These are phyloP conservation scores for Zymoseptoria brevis DNA, from an alignment of 2,329 filamentous ascomycete genomes.

Conservation along the genomic window DNA sequence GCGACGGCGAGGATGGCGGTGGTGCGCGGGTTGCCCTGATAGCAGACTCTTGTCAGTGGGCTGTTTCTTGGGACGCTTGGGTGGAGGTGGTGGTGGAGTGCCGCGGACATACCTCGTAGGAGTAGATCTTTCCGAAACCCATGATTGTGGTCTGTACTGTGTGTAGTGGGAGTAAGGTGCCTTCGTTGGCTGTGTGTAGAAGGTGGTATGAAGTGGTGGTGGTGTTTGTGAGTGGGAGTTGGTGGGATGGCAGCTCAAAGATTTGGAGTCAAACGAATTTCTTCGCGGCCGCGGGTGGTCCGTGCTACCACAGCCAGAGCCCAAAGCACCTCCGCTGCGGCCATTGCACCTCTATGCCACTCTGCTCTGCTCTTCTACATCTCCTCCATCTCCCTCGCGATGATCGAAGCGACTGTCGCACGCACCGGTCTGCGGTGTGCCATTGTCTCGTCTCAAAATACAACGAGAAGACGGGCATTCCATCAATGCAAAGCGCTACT, in stretches of 20 bases:
- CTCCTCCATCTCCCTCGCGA: neutral
- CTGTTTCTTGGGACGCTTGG: conserved; percentile 4
- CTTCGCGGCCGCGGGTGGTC: neutral
- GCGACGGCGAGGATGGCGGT: conserved; percentile 84
- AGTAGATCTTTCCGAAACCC: conserved; percentile 92
- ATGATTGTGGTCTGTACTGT: conserved; percentile 20
- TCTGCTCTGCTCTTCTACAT: neutral
- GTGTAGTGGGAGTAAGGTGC: conserved; percentile 15
- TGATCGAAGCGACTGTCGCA: conserved; percentile 25
- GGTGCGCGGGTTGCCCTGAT: conserved; percentile 79
- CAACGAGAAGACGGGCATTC: conserved; percentile 16
- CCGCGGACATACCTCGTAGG: conserved; percentile 57
- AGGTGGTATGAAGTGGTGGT: conserved; percentile 4
- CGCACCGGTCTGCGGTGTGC: conserved; percentile 25
- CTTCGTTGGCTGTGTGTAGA: conserved; percentile 26
- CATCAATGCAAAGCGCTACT: conserved; percentile 19
- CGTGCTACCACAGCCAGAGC: too few species aligned
- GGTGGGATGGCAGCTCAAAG: neutral
- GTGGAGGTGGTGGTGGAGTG: conserved; percentile 6
- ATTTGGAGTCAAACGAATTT: conserved; percentile 2
- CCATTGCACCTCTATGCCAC: neutral
- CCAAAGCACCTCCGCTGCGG: neutral
- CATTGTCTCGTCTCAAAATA: conserved; percentile 19
- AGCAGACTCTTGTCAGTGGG: conserved; percentile 1
- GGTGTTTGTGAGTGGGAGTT: conserved; percentile 2